Evolutionary conservation across 2,329 filamentous ascomycete species (phyloP).

Genomic region (Colletotrichum lupini): DNA sequence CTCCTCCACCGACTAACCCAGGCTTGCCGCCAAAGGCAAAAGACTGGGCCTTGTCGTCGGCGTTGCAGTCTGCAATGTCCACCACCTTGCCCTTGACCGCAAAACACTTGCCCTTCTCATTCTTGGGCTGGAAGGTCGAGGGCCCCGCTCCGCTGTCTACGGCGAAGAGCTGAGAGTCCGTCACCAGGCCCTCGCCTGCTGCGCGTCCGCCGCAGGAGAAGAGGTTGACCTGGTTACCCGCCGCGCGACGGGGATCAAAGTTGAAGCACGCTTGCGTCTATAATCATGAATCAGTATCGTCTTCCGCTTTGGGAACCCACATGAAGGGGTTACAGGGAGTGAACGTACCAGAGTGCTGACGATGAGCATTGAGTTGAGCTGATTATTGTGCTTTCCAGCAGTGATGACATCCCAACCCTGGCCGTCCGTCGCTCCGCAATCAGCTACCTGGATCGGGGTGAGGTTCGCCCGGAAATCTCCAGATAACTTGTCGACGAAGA

Average conservation of each 20-base stretch:
- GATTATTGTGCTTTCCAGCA: slow-evolving; percentile 62
- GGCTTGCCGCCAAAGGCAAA: slow-evolving; percentile 48
- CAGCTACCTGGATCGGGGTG: slow-evolving; percentile 56
- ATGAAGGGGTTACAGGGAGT: no score
- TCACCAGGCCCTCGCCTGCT: slow-evolving; percentile 62
- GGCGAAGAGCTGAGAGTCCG: slow-evolving; percentile 63
- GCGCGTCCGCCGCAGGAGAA: slow-evolving; percentile 70
- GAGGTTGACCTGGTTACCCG: slow-evolving; percentile 63
- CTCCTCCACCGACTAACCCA: background rate
- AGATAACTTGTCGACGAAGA: slow-evolving; percentile 58
- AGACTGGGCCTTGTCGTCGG: slow-evolving; percentile 52
- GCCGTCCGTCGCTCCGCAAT: slow-evolving; percentile 54
- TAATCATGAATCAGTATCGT: slow-evolving; percentile 28
- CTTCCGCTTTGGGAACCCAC: no score
- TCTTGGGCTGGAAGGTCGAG: slow-evolving; percentile 56
- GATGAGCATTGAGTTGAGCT: slow-evolving; percentile 57
- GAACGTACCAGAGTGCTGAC: slow-evolving; percentile 61
- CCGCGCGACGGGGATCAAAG: slow-evolving; percentile 63
- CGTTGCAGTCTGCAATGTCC: slow-evolving; percentile 55
- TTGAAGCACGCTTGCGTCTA: slow-evolving; percentile 67
- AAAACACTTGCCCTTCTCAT: slow-evolving; percentile 59
- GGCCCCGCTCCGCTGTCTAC: slow-evolving; percentile 56
- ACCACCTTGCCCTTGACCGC: slow-evolving; percentile 55
- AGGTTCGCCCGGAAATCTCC: slow-evolving; percentile 61
- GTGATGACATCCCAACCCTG: slow-evolving; percentile 62